phyloP scores from a whole-genome alignment of 768 basidiomycete species.

The Tephrocybe sp. region DNA sequence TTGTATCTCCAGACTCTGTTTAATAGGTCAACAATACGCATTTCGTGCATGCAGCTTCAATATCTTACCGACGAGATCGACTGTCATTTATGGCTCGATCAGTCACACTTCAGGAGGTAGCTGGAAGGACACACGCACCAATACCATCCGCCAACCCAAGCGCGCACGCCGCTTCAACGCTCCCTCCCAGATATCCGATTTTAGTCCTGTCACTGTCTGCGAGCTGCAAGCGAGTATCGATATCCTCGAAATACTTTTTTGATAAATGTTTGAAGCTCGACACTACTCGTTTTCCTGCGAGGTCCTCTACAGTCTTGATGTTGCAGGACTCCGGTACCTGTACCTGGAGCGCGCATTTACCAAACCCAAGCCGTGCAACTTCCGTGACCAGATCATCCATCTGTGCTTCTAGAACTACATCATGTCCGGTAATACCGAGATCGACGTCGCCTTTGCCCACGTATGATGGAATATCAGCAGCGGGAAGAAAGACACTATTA shows the following conservation, averaged over 20 bases:
- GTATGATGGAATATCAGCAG: slow-evolving; percentile 96
- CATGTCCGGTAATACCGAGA: slow-evolving; percentile 96
- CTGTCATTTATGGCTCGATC: slow-evolving; percentile 34
- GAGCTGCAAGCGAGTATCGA: slow-evolving; percentile 58
- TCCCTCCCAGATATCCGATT: slow-evolving; percentile 96
- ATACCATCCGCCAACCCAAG: slow-evolving; percentile 97
- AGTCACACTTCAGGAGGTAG: background rate
- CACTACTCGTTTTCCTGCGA: slow-evolving; percentile 90
- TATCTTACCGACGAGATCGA: slow-evolving; percentile 89
- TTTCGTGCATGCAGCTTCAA: background rate
- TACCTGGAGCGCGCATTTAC: slow-evolving; percentile 85
- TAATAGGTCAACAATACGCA: background rate
- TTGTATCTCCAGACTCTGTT: slow-evolving; percentile 96
- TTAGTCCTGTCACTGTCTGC: slow-evolving; percentile 60
- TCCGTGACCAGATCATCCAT: slow-evolving; percentile 81
- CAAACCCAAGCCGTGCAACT: slow-evolving; percentile 83
- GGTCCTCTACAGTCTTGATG: slow-evolving; percentile 69
- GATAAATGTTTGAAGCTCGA: slow-evolving; percentile 94
- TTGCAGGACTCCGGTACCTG: slow-evolving; percentile 82
- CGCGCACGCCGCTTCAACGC: slow-evolving; percentile 97
- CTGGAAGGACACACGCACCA: slow-evolving; percentile 44
- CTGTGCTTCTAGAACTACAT: slow-evolving; percentile 88
- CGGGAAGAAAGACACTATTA: slow-evolving; percentile 90
- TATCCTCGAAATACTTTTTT: slow-evolving; percentile 65
- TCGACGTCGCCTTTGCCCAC: slow-evolving; percentile 97